Percentiles rank a stretch among this genome's conserved stretches.
Evolutionary conservation across 2,329 filamentous ascomycete genomes (phyloP).

Genomic region (Orbilia oligospora): DNA sequence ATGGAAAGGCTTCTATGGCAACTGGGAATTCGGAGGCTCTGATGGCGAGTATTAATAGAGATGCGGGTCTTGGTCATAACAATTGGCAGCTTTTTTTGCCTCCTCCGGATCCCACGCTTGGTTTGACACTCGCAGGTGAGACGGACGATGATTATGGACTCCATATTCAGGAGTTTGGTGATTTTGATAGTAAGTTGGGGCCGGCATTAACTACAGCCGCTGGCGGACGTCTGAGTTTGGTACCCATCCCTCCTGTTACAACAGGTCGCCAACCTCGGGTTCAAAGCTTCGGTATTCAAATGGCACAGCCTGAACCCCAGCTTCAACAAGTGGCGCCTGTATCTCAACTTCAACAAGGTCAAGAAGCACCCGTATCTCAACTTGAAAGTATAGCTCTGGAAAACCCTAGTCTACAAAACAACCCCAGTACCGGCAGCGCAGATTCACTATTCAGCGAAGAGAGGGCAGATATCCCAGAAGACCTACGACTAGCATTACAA

Average conservation of each 20-base stretch:
- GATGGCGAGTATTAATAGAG: constrained; percentile 2
- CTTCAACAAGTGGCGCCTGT: not conserved
- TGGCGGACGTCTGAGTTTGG: not conserved
- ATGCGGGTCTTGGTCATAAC: not conserved
- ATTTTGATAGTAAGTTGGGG: not conserved
- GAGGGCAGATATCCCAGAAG: not conserved
- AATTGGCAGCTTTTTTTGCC: not conserved
- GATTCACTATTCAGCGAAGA: not conserved
- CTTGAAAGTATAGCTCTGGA: not conserved
- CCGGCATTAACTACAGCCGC: not conserved
- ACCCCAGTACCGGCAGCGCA: not conserved
- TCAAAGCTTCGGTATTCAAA: too few relatives aligned
- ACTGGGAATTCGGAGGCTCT: not conserved
- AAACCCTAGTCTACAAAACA: not conserved
- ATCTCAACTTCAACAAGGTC: not conserved
- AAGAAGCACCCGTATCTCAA: not conserved
- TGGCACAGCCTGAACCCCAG: too few relatives aligned
- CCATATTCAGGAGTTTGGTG: not conserved
- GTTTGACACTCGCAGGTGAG: not conserved
- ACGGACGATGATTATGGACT: constrained; percentile 3
- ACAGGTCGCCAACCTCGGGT: too few relatives aligned
- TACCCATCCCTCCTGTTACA: not conserved
- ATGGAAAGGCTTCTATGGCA: not conserved
- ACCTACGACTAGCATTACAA: not conserved
- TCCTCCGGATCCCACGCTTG: not conserved